phyloP scores from a whole-genome alignment of 1,139 yeast species.

The Kodamaea arcana region DNA sequence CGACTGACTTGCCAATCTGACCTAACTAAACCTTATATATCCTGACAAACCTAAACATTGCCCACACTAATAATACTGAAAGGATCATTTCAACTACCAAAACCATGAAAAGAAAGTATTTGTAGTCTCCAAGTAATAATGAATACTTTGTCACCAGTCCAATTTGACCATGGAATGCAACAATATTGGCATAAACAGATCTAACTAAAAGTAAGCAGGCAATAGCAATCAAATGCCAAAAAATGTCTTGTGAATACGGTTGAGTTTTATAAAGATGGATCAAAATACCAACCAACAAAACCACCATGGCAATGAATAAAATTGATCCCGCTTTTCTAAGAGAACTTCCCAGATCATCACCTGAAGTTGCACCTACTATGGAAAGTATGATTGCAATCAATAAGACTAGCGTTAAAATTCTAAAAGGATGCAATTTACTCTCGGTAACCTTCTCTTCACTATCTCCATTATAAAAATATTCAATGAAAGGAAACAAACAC shows the following conservation, averaged over 20 bases:
- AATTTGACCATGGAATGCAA: slow-evolving; percentile 14
- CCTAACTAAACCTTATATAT: slow-evolving; percentile 1
- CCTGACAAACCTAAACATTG: slow-evolving; percentile 1
- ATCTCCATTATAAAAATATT: slow-evolving; percentile 5
- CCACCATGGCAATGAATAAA: slow-evolving; percentile 12
- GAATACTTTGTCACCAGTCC: slow-evolving; percentile 13
- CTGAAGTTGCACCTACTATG: slow-evolving; percentile 11
- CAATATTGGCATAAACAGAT: slow-evolving; percentile 13
- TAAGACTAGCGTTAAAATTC: slow-evolving; percentile 13
- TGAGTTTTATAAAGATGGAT: slow-evolving; percentile 13
- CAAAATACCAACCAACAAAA: slow-evolving; percentile 6
- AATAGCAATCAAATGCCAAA: not conserved
- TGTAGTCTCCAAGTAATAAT: slow-evolving; percentile 18
- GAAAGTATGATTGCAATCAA: slow-evolving; percentile 14
- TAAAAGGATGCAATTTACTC: slow-evolving; percentile 12
- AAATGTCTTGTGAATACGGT: slow-evolving; percentile 1
- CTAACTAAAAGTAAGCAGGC: slow-evolving; percentile 11
- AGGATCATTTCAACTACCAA: slow-evolving; percentile 10
- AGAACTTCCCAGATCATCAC: not conserved
- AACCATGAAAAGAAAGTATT: slow-evolving; percentile 18
- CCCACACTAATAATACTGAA: slow-evolving; percentile 1
- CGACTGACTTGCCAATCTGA: no score
- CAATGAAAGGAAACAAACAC: slow-evolving; percentile 12
- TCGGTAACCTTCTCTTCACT: not conserved
- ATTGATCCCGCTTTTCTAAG: slow-evolving; percentile 12